Percentiles rank a stretch among this genome's conserved stretches.
These are phyloP conservation scores for Catenaria anguillulae DNA, from an alignment of 371 early-diverging fungal species.

Conservation along the genomic window DNA sequence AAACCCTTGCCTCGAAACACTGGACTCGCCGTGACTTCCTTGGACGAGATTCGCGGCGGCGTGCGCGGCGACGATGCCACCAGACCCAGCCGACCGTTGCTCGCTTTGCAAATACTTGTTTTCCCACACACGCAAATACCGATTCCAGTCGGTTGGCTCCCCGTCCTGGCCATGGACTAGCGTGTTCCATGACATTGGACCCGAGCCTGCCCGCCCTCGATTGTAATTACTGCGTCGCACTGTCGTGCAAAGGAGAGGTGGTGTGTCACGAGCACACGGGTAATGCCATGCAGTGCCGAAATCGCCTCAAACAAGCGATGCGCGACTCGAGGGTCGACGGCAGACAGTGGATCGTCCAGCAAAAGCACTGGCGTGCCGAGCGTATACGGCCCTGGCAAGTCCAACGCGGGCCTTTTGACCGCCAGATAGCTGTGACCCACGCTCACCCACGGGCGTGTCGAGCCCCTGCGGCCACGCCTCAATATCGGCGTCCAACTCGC, in stretches of 20 bases:
- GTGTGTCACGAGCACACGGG: conserved; percentile 71
- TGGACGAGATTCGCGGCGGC: too few species aligned
- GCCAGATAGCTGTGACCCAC: conserved; percentile 42
- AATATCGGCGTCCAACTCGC: background rate
- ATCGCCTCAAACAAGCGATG: conserved; percentile 51
- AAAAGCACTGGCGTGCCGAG: conserved; percentile 19
- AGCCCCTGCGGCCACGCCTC: background rate
- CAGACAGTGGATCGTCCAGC: conserved; percentile 64
- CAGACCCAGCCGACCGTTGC: too few species aligned
- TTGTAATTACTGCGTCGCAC: background rate
- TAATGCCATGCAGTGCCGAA: conserved; percentile 38
- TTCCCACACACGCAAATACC: too few species aligned
- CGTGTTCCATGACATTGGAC: too few species aligned
- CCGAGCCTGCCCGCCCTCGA: too few species aligned
- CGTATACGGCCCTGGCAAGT: conserved; percentile 63
- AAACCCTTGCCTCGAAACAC: too few species aligned
- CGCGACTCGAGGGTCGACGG: conserved; percentile 90
- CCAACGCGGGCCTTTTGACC: conserved; percentile 65
- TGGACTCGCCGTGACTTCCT: too few species aligned
- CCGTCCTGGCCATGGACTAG: too few species aligned
- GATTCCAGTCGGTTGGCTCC: too few species aligned
- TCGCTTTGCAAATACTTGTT: too few species aligned
- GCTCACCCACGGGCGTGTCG: conserved; percentile 5
- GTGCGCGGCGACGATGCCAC: too few species aligned
- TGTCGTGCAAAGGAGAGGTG: background rate